Percentiles rank a stretch among this genome's conserved stretches.
Evolutionary conservation across 2,329 filamentous ascomycete genomes (phyloP).

Genomic region (Helotiales sp.): DNA sequence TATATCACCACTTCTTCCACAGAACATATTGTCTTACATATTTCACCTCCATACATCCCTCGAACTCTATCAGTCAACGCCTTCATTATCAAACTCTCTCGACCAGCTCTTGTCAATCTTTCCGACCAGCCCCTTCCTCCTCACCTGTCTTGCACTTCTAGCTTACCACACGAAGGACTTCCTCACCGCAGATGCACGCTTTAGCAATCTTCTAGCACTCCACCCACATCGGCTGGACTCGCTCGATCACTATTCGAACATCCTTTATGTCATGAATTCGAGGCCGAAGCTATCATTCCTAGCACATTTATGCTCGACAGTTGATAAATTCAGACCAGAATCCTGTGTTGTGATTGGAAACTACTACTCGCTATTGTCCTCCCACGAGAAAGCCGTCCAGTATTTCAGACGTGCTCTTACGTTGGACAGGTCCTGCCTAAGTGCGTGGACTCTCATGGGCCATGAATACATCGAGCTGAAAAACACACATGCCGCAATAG

Average conservation of each 20-base stretch:
- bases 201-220: conserved; percentile 78
- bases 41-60: conserved; percentile 91
- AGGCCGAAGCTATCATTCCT: conserved; percentile 89
- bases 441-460: conserved; percentile 97
- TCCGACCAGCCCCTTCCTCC: conserved; percentile 82
- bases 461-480: conserved; percentile 99
- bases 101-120: conserved; percentile 82
- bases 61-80: conserved; percentile 84
- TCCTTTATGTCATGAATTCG: conserved; percentile 88
- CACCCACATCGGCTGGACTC: conserved; percentile 78
- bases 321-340: conserved; percentile 95
- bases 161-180: conserved; percentile 90
- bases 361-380: conserved; percentile 91
- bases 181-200: conserved; percentile 62
- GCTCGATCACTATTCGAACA: conserved; percentile 95
- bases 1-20: conserved; percentile 71
- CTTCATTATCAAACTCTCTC: conserved; percentile 71
- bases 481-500: conserved; percentile 96
- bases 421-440: conserved; percentile 85
- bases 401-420: conserved; percentile 94
- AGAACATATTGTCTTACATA: conserved; percentile 90
- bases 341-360: conserved; percentile 97
- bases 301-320: conserved; percentile 84
- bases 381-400: conserved; percentile 97
- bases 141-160: conserved; percentile 84